phyloP scores from a whole-genome alignment of 176 grass and related monocot genomes.

The Alopecurus myosuroides region DNA sequence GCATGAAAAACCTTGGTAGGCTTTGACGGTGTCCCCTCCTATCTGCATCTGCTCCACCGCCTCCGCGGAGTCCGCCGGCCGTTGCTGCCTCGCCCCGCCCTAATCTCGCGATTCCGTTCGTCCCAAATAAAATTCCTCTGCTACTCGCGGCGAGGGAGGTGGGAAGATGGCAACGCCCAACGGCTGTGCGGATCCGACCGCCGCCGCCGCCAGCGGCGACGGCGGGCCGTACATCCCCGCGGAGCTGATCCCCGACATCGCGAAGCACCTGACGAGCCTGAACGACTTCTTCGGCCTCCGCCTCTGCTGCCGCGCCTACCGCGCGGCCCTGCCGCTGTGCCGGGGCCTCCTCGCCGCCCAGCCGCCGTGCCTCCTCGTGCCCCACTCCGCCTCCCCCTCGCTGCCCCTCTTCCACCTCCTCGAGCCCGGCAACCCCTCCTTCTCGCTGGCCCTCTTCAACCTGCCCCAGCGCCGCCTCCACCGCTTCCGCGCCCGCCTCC shows the following conservation, averaged over 20 bases:
- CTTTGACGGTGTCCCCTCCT: neutral
- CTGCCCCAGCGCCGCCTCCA: conserved; percentile 30
- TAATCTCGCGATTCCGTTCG: neutral
- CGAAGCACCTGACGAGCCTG: conserved; percentile 34
- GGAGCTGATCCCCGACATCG: conserved; percentile 32
- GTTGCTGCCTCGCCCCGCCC: neutral
- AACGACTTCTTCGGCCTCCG: conserved; percentile 51
- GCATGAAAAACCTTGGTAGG: neutral
- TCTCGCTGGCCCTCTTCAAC: conserved; percentile 33
- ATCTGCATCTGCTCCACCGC: neutral
- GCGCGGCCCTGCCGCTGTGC: neutral
- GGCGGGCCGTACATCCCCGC: conserved; percentile 35
- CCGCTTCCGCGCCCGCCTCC: conserved; percentile 19
- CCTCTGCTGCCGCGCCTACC: conserved; percentile 45
- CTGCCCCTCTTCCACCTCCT: neutral
- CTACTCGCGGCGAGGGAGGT: neutral
- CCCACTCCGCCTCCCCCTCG: conserved; percentile 29
- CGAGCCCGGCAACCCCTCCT: neutral
- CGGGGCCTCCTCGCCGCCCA: conserved; percentile 31
- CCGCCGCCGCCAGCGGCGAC: neutral
- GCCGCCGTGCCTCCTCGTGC: conserved; percentile 35
- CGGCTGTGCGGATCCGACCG: neutral
- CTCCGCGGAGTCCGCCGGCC: neutral
- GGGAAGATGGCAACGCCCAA: neutral
- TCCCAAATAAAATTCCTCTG: neutral